Conservation (phyloP, 345 rosid species). For the Populus alba region DNA sequence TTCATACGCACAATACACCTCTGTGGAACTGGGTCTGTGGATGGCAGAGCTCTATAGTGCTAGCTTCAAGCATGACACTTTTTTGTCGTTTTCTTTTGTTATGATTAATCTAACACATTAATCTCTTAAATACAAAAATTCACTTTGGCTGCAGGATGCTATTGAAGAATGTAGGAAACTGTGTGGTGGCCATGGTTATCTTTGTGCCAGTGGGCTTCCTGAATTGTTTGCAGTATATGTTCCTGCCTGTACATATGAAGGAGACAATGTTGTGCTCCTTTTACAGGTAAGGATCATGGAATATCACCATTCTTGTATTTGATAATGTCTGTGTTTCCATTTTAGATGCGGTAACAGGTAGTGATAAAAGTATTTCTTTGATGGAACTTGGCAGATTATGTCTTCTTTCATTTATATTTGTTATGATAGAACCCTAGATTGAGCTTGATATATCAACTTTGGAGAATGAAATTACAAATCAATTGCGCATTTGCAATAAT, state of each 20-base stretch:
- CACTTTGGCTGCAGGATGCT: constrained; percentile 59
- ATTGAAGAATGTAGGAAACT: constrained; percentile 98
- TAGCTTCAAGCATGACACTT: background rate
- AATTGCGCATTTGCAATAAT: background rate
- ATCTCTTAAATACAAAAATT: background rate
- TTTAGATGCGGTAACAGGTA: background rate
- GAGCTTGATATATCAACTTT: background rate
- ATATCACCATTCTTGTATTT: background rate
- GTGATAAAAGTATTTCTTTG: background rate
- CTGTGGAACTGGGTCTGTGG: background rate
- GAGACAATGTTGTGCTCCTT: constrained; percentile 90
- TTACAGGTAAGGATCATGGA: constrained; percentile 51
- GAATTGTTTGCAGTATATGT: constrained; percentile 94
- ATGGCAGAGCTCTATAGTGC: background rate
- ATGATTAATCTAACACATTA: background rate
- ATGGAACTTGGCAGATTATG: background rate
- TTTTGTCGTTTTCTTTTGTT: background rate
- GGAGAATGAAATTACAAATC: background rate
- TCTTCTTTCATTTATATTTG: background rate
- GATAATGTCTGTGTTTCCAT: background rate
- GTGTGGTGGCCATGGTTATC: constrained; percentile 99
- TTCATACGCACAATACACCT: background rate
- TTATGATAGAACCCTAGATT: background rate
- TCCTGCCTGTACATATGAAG: constrained; percentile 96
- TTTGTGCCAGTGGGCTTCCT: constrained; percentile 91